Base-by-base conservation (phyloP, 2,329 filamentous ascomycete genomes). In the Rutstroemia sp. region DNA sequence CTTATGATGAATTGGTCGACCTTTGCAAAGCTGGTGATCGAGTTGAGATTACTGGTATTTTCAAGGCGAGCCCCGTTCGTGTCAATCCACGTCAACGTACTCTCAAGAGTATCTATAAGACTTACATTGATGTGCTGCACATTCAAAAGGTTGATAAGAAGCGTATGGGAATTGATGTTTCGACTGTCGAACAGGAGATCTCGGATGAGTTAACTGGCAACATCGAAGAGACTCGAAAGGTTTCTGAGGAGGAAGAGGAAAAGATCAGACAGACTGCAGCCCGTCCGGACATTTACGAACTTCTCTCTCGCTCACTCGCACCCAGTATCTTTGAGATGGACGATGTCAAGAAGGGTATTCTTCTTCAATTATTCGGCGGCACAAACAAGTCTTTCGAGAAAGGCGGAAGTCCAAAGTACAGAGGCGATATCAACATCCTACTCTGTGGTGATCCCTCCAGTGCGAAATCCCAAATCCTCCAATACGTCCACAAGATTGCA, bases 351-450 rank as follows among this genome's bases (percentile, higher is more conserved):
- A 99, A 99, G 74, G 94, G 94, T 10, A 96, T 99, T 60, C 78
- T 99, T 10, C 83, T 99, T 4, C 94, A 99, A 69, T 82, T 99
- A 42, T 99, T 99, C 70, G 92, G 94, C 39, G 94, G 94, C 56
- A 96, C 94, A 37, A 99, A 99, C 77, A 99, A 99, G 75, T 90
- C 89, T 0, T 99, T 99, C 71, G 83, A 95, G 58, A 97, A 96
- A 73, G 94, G 94, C 56, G 94, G 92, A 57, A 96, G 89, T 68
- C 94, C 94, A 6, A 92, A 88, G 66, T 99, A 99, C 71, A 84
- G 94, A 76, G 94, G 94, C 61, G 94, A 99, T 72, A 96, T 99
- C 76, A 99, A 99, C 70, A 83, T 99, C 51, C 80, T 99, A 45
- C 86, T 99, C 38, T 99, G 94, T 67, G 94, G 94, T 78, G 94